These are phyloP conservation scores for Talaromyces verruculosus DNA, from an alignment of 2,329 filamentous ascomycete species.

Conservation along the genomic window DNA sequence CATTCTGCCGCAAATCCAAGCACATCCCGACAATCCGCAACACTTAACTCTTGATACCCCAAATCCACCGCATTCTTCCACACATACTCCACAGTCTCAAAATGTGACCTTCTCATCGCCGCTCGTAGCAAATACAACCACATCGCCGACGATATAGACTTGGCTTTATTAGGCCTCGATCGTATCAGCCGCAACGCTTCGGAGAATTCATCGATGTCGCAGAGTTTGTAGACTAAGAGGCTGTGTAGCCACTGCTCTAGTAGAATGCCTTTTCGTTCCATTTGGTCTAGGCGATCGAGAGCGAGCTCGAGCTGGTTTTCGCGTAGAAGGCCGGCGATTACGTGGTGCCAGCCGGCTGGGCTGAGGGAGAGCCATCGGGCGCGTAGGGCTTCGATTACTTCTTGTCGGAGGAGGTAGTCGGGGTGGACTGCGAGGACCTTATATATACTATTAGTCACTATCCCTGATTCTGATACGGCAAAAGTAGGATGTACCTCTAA, in stretches of 20 bases:
- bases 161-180: conserved; percentile 51
- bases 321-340: conserved; percentile 72
- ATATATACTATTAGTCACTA: not conserved
- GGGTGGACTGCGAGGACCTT: conserved; percentile 77
- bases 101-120: conserved; percentile 64
- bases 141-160: conserved; percentile 55
- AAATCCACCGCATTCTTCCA: conserved; percentile 68
- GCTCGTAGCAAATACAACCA: conserved; percentile 74
- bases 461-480: not conserved
- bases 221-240: conserved; percentile 71
- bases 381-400: conserved; percentile 65
- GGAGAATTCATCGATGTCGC: conserved; percentile 70
- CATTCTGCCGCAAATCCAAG: conserved; percentile 69
- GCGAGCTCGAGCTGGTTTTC: conserved; percentile 83
- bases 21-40: conserved; percentile 66
- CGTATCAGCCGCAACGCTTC: conserved; percentile 71
- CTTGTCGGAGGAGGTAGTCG: conserved; percentile 72
- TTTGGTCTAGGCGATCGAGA: conserved; percentile 65
- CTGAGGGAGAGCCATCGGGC: conserved; percentile 67
- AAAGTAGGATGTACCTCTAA: conserved; percentile 55
- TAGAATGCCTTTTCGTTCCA: conserved; percentile 57
- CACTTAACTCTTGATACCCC: conserved; percentile 60
- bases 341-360: conserved; percentile 62
- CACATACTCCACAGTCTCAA: conserved; percentile 64
- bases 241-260: conserved; percentile 75